Evolutionary conservation across 495 filamentous ascomycete species (phyloP).

Genomic region (Apodospora peruviana): DNA sequence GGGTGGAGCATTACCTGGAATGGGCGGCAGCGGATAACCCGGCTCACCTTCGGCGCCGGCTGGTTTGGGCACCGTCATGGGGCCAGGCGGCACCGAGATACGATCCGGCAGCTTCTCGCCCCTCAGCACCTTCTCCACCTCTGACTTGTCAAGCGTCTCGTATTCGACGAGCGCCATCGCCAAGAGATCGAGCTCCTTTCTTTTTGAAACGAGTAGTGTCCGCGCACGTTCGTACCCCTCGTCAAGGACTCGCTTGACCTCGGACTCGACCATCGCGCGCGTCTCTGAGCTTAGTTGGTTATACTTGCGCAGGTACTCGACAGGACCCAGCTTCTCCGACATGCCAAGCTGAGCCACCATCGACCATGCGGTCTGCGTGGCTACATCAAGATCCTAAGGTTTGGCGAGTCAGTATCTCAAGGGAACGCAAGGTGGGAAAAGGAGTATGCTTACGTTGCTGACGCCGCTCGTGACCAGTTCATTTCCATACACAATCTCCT

Average conservation of each 20-base stretch:
- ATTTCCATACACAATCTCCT: constrained; percentile 83
- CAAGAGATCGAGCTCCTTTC: constrained; percentile 78
- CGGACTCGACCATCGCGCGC: constrained; percentile 73
- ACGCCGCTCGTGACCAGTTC: constrained; percentile 85
- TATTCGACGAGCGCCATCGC: constrained; percentile 90
- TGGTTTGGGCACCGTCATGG: constrained; percentile 42
- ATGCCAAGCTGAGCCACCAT: constrained; percentile 88
- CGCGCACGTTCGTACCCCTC: constrained; percentile 71
- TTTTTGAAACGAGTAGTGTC: constrained; percentile 60
- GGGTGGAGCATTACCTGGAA: constrained; percentile 1
- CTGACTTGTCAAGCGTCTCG: constrained; percentile 80
- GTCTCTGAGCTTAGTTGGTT: constrained; percentile 77
- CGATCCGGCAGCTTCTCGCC: constrained; percentile 71
- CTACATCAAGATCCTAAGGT: constrained; percentile 69
- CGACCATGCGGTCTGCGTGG: constrained; percentile 71
- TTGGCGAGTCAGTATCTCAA: constrained; percentile 14
- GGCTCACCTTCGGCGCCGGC: constrained; percentile 16
- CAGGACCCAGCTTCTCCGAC: constrained; percentile 80
- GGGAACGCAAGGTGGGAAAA: not conserved
- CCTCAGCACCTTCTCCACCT: constrained; percentile 80
- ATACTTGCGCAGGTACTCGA: constrained; percentile 77
- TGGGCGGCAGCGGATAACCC: constrained; percentile 16
- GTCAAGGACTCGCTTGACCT: constrained; percentile 80
- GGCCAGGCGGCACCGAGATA: constrained; percentile 40
- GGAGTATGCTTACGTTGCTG: constrained; percentile 54